Evolutionary conservation across 2,329 filamentous ascomycete species (phyloP), one percentile per base, ranked within the genome.

Genomic region (Cladosporium colombiae): DNA sequence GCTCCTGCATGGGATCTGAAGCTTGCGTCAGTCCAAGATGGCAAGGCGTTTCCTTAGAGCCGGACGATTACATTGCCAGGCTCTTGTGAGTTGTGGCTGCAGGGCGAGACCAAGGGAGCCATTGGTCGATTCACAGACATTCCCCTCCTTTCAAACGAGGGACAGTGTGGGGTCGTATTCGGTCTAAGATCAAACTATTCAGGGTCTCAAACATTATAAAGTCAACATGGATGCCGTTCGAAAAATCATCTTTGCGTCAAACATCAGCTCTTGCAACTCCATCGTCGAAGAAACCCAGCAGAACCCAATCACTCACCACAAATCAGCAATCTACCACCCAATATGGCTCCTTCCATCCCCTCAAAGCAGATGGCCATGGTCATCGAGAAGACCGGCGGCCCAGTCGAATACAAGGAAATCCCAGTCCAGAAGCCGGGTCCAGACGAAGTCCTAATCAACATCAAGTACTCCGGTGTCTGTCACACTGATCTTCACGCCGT

Each of bases 291-390:
- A 10, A 21, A 62, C 27, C 18, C 27, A 35, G 18, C 5, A 31
- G 27, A 53, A 23, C 49, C 29, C 31, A 13, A 64, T 25, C 35
- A 57, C 27, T 6, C 1, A 33, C 18, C 52, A 60, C 29, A 10
- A 33, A 50, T 57, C 50, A 56, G n/a, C 21, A 58, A 31, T 23
- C 25, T 21, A 49, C 10, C 13, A 37, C 3, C 16, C 44, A 60
- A 53, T 3, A 60, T 60, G 63, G 49, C 60, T 35, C 60, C 52
- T 10, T 62, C 57, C n/a, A 86, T 97, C 75, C 94, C 94, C 66
- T 86, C 85, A 60, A 89, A 89, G 79, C 94, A 98, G 84, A 96
- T 90, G 92, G 94, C 94, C 61, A 91, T 95, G 81, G 91, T 98
- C 72, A 84, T 95, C 73, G 91, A 96, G 80, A 86, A 92, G 84